A percentile compares a stretch with the other conserved stretches of the same genome.
phyloP scores from a whole-genome alignment of 331 rosid genomes.

The Acacia pycnantha region DNA sequence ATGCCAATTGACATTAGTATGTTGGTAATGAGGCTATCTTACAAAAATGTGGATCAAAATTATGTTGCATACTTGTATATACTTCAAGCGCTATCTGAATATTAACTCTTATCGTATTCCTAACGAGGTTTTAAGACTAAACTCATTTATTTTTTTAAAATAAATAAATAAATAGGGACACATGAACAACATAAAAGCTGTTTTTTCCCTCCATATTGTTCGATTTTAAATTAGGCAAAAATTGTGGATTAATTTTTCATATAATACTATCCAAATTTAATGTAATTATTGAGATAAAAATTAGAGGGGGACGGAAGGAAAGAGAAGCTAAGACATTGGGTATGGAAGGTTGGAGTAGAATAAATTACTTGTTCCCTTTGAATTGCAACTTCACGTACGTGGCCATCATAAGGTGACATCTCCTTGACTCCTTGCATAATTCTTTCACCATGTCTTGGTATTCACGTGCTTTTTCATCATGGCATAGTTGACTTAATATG shows the following conservation, averaged over 20 bases:
- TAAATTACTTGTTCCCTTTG: conserved; percentile 24
- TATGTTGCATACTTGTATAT: not conserved
- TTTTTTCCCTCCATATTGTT: too few relatives aligned
- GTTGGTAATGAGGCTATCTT: not conserved
- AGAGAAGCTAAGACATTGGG: not conserved
- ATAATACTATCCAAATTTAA: too few relatives aligned
- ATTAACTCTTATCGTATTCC: too few relatives aligned
- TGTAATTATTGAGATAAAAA: too few relatives aligned
- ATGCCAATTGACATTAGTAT: not conserved
- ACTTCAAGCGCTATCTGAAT: not conserved
- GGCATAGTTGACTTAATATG: not conserved
- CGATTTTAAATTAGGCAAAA: not conserved
- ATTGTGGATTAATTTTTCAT: not conserved
- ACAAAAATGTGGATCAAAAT: not conserved
- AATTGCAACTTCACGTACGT: conserved; percentile 6
- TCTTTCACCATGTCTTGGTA: not conserved
- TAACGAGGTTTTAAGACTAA: too few relatives aligned
- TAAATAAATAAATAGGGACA: not conserved
- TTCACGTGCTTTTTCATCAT: conserved; percentile 4
- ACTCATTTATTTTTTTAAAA: not conserved
- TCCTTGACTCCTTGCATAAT: not conserved
- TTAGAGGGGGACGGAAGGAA: not conserved
- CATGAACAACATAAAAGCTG: not conserved
- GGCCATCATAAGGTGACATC: not conserved
- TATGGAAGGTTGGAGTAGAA: conserved; percentile 33